Percentiles rank a stretch among this genome's conserved stretches.
phyloP scores from a whole-genome alignment of 768 basidiomycete genomes.

The Neoboletus magnificus region DNA sequence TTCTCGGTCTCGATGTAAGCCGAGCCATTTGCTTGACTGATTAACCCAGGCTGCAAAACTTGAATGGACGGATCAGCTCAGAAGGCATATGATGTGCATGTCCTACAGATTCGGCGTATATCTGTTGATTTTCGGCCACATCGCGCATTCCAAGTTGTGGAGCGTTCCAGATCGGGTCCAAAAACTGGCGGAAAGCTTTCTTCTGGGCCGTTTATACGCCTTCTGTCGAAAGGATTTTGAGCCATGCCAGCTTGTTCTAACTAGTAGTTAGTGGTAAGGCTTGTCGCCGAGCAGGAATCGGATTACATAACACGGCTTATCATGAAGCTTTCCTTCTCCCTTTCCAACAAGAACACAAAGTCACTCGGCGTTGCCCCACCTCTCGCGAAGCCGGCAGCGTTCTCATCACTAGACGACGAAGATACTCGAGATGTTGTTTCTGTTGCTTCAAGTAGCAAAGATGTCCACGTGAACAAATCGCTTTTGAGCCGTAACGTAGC shows the following conservation, averaged over 20 bases:
- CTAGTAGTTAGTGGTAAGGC: no score
- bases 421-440: slow-evolving; percentile 49
- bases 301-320: slow-evolving; percentile 19
- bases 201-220: slow-evolving; percentile 90
- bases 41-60: slow-evolving; percentile 90
- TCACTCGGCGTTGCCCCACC: slow-evolving; percentile 51
- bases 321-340: slow-evolving; percentile 92
- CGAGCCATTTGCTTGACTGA: slow-evolving; percentile 92
- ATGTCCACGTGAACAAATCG: slow-evolving; percentile 49
- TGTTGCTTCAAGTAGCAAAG: slow-evolving; percentile 40
- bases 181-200: slow-evolving; percentile 69
- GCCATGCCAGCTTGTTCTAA: slow-evolving; percentile 36
- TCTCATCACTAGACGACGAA: slow-evolving; percentile 65
- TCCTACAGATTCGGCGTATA: slow-evolving; percentile 85
- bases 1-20: slow-evolving; percentile 92
- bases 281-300: not conserved
- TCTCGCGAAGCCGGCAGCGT: slow-evolving; percentile 59
- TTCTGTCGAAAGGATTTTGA: slow-evolving; percentile 70
- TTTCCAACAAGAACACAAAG: slow-evolving; percentile 52
- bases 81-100: not conserved
- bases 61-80: slow-evolving; percentile 8
- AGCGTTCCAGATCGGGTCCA: slow-evolving; percentile 34
- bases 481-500: slow-evolving; percentile 55
- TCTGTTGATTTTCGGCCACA: slow-evolving; percentile 54
- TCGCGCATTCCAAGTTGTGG: slow-evolving; percentile 33